phyloP scores from a whole-genome alignment of 2,329 filamentous ascomycete species.

The Gyromitra esculenta region DNA sequence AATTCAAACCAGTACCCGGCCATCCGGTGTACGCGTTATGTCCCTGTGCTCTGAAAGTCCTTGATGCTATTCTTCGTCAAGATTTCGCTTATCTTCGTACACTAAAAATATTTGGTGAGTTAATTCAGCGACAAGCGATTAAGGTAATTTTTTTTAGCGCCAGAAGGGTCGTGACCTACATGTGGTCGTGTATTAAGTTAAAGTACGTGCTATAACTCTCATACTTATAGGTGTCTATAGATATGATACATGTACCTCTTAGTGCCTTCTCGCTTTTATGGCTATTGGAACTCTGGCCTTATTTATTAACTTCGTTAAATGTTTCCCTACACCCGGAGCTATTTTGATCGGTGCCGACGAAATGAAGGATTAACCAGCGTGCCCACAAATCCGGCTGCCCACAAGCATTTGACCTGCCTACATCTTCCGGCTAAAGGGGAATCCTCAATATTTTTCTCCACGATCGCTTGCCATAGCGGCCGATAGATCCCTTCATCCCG shows the following conservation, averaged over 20 bases:
- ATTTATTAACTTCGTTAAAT: constrained; percentile 37
- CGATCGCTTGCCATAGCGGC: constrained; percentile 20
- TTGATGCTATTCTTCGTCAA: constrained; percentile 2
- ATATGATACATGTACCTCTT: not conserved
- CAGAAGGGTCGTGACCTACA: not conserved
- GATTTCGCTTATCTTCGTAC: constrained; percentile 29
- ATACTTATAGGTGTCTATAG: constrained; percentile 26
- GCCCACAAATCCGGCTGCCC: constrained; percentile 13
- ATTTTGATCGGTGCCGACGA: constrained; percentile 17
- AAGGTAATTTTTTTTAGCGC: not conserved
- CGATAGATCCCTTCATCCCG: constrained; percentile 11
- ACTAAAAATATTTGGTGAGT: not conserved
- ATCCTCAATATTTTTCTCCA: constrained; percentile 16
- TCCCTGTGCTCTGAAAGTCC: not conserved
- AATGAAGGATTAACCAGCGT: constrained; percentile 14
- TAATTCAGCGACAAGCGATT: not conserved
- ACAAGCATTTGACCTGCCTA: constrained; percentile 14
- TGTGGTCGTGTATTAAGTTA: not conserved
- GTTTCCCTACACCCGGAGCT: constrained; percentile 31
- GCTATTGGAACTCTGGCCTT: constrained; percentile 12
- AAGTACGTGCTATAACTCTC: constrained; percentile 29
- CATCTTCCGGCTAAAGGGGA: constrained; percentile 26
- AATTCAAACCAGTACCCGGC: constrained; percentile 7
- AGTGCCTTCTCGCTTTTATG: not conserved
- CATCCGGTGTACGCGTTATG: not conserved